phyloP scores from a whole-genome alignment of 2,329 filamentous ascomycete genomes.

The Plenodomus lindquistii region DNA sequence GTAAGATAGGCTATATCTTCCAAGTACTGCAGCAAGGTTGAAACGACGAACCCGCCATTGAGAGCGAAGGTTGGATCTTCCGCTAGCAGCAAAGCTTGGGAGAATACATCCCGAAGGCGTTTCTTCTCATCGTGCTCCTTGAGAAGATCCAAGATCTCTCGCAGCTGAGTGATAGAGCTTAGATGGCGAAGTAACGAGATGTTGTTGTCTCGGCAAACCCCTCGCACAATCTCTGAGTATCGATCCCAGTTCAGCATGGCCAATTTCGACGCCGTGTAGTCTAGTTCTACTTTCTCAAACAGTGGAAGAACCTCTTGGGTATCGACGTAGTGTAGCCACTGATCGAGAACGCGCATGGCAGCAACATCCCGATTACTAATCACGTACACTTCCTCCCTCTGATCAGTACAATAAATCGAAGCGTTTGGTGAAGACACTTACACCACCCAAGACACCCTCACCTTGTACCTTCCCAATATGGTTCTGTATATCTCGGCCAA shows the following conservation, averaged over 20 bases:
- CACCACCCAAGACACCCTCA: slow-evolving; percentile 44
- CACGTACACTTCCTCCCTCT: slow-evolving; percentile 46
- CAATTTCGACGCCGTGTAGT: slow-evolving; percentile 39
- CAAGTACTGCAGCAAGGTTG: slow-evolving; percentile 17
- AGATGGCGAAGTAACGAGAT: slow-evolving; percentile 16
- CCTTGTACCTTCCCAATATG: slow-evolving; percentile 47
- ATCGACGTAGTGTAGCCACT: slow-evolving; percentile 49
- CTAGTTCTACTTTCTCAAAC: slow-evolving; percentile 40
- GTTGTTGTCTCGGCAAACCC: slow-evolving; percentile 23
- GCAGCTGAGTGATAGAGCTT: slow-evolving; percentile 16
- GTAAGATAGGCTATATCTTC: slow-evolving; percentile 18
- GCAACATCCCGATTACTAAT: slow-evolving; percentile 49
- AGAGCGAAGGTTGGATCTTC: slow-evolving; percentile 6
- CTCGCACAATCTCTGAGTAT: slow-evolving; percentile 16
- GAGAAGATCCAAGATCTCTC: slow-evolving; percentile 23
- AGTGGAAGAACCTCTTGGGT: slow-evolving; percentile 45
- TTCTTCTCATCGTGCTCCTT: slow-evolving; percentile 18
- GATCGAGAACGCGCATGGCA: slow-evolving; percentile 44
- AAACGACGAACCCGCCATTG: slow-evolving; percentile 5
- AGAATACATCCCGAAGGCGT: slow-evolving; percentile 15
- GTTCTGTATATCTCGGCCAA: slow-evolving; percentile 41
- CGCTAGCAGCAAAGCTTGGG: slow-evolving; percentile 12
- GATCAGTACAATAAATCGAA: slow-evolving; percentile 4
- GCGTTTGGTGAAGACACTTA: slow-evolving; percentile 20
- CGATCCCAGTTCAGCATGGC: slow-evolving; percentile 26